Evolutionary conservation across 140 eudicot species (phyloP).

Genomic region (Anethum foeniculum): DNA sequence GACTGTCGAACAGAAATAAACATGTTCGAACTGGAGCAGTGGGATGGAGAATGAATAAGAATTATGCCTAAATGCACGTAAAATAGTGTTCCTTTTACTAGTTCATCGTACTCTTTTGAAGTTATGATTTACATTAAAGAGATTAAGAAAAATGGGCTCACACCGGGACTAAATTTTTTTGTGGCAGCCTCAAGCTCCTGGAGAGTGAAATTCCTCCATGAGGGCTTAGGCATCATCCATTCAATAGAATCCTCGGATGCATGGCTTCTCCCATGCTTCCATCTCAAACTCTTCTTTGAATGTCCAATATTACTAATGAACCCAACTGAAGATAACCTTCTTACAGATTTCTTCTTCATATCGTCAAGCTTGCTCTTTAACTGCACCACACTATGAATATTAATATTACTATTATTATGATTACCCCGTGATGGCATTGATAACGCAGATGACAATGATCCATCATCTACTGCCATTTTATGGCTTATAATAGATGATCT

Average conservation of each 20-base stretch:
- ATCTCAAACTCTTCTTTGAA: constrained; percentile 43
- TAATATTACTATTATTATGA: not conserved
- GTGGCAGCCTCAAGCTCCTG: constrained; percentile 71
- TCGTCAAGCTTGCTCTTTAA: constrained; percentile 46
- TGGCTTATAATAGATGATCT: constrained; percentile 19
- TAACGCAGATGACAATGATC: not conserved
- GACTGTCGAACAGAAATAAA: not conserved
- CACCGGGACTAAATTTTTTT: constrained; percentile 59
- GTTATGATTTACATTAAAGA: not conserved
- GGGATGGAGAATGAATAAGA: not conserved
- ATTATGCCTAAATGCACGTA: not conserved
- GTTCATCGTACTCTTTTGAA: not conserved
- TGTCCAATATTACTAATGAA: constrained; percentile 38
- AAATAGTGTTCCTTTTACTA: not conserved
- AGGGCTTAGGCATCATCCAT: constrained; percentile 55
- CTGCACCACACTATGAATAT: constrained; percentile 17
- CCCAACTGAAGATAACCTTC: constrained; percentile 43
- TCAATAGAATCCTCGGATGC: constrained; percentile 39
- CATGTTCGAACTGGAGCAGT: not conserved
- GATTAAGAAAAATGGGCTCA: not conserved
- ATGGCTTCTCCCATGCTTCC: constrained; percentile 37
- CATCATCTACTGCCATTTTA: constrained; percentile 13
- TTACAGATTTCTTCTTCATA: constrained; percentile 42
- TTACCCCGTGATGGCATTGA: not conserved
- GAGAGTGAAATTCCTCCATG: constrained; percentile 75